These are phyloP conservation scores for Schizothecium vesticola DNA, from an alignment of 495 filamentous ascomycete species.

Conservation along the genomic window DNA sequence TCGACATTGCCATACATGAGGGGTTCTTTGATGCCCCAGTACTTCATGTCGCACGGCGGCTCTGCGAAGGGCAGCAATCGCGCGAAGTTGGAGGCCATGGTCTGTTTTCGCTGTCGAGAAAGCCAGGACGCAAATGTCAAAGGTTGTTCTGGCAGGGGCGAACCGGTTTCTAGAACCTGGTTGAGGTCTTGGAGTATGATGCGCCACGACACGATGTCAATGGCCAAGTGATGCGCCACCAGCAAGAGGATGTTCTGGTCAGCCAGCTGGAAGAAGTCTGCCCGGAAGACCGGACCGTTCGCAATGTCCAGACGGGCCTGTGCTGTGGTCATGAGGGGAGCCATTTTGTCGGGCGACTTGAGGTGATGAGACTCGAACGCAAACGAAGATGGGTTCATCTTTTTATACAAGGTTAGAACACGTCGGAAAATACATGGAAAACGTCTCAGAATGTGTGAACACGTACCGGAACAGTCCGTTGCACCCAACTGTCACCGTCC, in stretches of 20 bases:
- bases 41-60: slow-evolving; percentile 16
- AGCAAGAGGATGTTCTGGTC: slow-evolving; percentile 41
- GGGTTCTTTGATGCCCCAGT: slow-evolving; percentile 26
- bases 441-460: too few species aligned
- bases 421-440: too few species aligned
- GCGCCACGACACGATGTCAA: slow-evolving; percentile 60
- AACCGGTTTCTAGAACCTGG: slow-evolving; percentile 40
- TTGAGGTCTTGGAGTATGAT: slow-evolving; percentile 55
- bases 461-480: slow-evolving; percentile 13
- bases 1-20: slow-evolving; percentile 16
- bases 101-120: slow-evolving; percentile 30
- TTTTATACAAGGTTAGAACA: too few species aligned
- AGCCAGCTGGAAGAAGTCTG: slow-evolving; percentile 36
- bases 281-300: slow-evolving; percentile 38
- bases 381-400: slow-evolving; percentile 18
- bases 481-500: slow-evolving; percentile 20
- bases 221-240: slow-evolving; percentile 51
- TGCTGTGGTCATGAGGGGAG: slow-evolving; percentile 8
- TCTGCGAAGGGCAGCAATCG: slow-evolving; percentile 15
- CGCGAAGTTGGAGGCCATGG: slow-evolving; percentile 6
- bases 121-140: slow-evolving; percentile 54
- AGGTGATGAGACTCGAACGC: slow-evolving; percentile 15
- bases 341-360: slow-evolving; percentile 7
- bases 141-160: slow-evolving; percentile 11
- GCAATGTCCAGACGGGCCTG: slow-evolving; percentile 19